Percentiles rank a stretch among this genome's conserved stretches.
Evolutionary conservation across 768 basidiomycete genomes (phyloP).

Genomic region (Auricularia sp.): DNA sequence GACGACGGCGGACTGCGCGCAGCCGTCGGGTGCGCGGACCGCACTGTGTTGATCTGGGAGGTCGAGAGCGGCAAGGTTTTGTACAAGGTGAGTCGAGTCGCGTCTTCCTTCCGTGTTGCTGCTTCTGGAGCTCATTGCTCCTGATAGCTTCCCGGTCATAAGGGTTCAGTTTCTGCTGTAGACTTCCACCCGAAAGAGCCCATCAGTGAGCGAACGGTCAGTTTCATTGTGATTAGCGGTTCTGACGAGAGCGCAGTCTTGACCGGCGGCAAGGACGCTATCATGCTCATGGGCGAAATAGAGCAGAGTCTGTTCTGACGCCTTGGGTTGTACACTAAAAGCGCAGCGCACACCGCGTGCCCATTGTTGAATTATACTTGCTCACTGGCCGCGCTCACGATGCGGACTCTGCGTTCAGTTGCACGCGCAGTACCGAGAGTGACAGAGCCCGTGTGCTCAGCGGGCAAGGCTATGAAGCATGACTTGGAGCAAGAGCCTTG

Average conservation of each 20-base stretch:
- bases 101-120: neutral
- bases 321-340: too few relatives aligned
- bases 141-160: conserved; percentile 81
- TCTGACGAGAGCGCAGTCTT: conserved; percentile 45
- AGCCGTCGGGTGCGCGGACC: conserved; percentile 83
- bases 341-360: too few relatives aligned
- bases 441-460: too few relatives aligned
- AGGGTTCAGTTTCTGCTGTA: conserved; percentile 89
- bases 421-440: too few relatives aligned
- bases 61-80: conserved; percentile 64
- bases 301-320: conserved; percentile 31
- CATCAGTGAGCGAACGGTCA: conserved; percentile 51
- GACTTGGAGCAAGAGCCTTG: too few relatives aligned
- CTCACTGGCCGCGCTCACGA: too few relatives aligned
- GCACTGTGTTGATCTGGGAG: conserved; percentile 82
- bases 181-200: conserved; percentile 96
- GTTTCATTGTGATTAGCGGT: neutral
- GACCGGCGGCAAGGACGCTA: conserved; percentile 87
- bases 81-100: conserved; percentile 53
- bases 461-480: too few relatives aligned
- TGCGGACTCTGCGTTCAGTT: too few relatives aligned
- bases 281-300: conserved; percentile 86
- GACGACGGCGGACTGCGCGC: conserved; percentile 74
- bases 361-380: too few relatives aligned
- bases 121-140: neutral